Base-by-base conservation (phyloP, 2,329 filamentous ascomycete genomes). In the Penicillium sclerotiorum region DNA sequence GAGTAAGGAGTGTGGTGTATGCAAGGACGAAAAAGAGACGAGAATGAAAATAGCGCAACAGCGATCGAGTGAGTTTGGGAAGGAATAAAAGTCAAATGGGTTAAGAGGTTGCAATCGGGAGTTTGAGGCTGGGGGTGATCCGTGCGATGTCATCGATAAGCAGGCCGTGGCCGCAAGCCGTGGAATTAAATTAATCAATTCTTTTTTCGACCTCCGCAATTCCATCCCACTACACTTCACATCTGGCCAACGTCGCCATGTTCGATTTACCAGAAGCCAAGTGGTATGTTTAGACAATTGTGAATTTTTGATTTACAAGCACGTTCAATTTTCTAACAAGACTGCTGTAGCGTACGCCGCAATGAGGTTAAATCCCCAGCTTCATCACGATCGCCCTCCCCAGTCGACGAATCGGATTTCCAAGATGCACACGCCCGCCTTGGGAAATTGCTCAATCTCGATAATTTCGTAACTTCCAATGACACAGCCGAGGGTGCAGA, bases 201-300 rank as follows among this genome's bases (percentile, higher is more conserved):
- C 18, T 46, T 46, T 46, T 46, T 39, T 43, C 12, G 22, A 4
- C 30, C 11, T 12, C 12, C 18, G n/a, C 32, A n/a, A n/a, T n/a
- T n/a, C n/a, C n/a, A n/a, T n/a, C n/a, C n/a, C 20, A 5, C 8
- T 43, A 40, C 33, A 17, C 28, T 12, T 33, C n/a, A 17, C 33
- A 37, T 15, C 13, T 23, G 33, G 33, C 28, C 39, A n/a, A 36
- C 21, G 11, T n/a, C 38, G 50, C 15, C 30, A 72, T 72, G 70
- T 72, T 73, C 43, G 68, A 69, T 35, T 50, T 70, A 32, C 67
- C 69, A 32, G 53, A 65, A 40, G 67, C 69, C 13, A 72, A 71
- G 58, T 64, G 67, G 70, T 73, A 60, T 38, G 60, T 51, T 5
- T 12, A 4, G n/a, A 5, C 8, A n/a, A 23, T 15, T 23, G 2